Evolutionary conservation across 169 alveolate genomes (phyloP).

Genomic region (Eimeria necatrix): DNA sequence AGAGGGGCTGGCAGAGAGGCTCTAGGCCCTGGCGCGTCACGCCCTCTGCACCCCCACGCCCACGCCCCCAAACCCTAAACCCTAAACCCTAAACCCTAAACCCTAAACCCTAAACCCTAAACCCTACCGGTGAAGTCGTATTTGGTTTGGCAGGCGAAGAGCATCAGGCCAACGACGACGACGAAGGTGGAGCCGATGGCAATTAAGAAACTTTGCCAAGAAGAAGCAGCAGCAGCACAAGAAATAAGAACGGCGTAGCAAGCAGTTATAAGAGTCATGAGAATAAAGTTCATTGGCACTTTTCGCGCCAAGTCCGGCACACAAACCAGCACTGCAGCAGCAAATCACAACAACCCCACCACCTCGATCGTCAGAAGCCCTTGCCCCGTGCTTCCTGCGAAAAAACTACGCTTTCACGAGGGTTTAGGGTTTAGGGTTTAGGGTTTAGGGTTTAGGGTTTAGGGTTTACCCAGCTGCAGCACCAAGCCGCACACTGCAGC

Average conservation of each 20-base stretch:
- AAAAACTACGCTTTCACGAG: not conserved
- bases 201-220: constrained; percentile 72
- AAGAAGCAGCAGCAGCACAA: constrained; percentile 71
- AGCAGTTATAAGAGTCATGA: constrained; percentile 53
- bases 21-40: too few species aligned
- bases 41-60: too few species aligned
- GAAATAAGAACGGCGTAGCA: constrained; percentile 53
- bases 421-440: not conserved
- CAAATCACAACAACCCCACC: too few species aligned
- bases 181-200: constrained; percentile 88
- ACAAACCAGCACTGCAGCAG: constrained; percentile 67
- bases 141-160: constrained; percentile 89
- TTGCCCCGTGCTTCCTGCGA: too few species aligned
- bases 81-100: too few species aligned
- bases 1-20: too few species aligned
- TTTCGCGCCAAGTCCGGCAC: constrained; percentile 56
- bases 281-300: constrained; percentile 57
- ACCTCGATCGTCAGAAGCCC: too few species aligned
- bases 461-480: constrained; percentile 25
- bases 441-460: constrained; percentile 47
- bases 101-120: too few species aligned
- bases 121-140: constrained; percentile 90
- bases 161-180: constrained; percentile 86
- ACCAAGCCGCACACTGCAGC: constrained; percentile 23
- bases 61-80: too few species aligned